phyloP scores from a whole-genome alignment of 148 eudicot genomes.

The Arbutus unedo region DNA sequence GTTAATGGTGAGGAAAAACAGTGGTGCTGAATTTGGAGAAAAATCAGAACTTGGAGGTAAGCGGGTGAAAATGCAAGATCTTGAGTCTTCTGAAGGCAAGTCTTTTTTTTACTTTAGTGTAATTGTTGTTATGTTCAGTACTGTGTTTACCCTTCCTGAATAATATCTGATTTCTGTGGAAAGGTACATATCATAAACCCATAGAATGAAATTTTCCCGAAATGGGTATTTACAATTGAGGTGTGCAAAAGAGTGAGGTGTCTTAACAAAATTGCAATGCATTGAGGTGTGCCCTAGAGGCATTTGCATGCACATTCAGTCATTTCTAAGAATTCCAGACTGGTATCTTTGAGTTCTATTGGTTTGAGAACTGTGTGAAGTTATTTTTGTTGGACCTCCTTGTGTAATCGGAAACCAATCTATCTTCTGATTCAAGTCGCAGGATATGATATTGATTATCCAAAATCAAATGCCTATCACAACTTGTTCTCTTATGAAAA shows the following conservation, averaged over 20 bases:
- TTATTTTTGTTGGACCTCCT: neutral
- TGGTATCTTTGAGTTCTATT: neutral
- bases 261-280: neutral
- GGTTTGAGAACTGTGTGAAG: neutral
- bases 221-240: neutral
- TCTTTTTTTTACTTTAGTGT: neutral
- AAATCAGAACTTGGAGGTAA: conserved; percentile 38
- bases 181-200: neutral
- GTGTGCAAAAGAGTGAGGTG: no score
- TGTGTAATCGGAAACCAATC: neutral
- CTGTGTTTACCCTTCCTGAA: neutral
- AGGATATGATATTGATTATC: conserved; percentile 30
- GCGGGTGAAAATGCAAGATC: conserved; percentile 53
- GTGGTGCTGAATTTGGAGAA: conserved; percentile 35
- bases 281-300: neutral
- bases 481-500: conserved; percentile 27
- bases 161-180: neutral
- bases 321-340: neutral
- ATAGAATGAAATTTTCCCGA: neutral
- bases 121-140: neutral
- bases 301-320: neutral
- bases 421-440: conserved; percentile 1
- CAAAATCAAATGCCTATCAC: conserved; percentile 26
- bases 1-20: conserved; percentile 31
- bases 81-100: conserved; percentile 59